A percentile compares a stretch with the other conserved stretches of the same genome.
These are phyloP conservation scores for Phoma sp. DNA, from an alignment of 2,329 filamentous ascomycete genomes.

Conservation along the genomic window DNA sequence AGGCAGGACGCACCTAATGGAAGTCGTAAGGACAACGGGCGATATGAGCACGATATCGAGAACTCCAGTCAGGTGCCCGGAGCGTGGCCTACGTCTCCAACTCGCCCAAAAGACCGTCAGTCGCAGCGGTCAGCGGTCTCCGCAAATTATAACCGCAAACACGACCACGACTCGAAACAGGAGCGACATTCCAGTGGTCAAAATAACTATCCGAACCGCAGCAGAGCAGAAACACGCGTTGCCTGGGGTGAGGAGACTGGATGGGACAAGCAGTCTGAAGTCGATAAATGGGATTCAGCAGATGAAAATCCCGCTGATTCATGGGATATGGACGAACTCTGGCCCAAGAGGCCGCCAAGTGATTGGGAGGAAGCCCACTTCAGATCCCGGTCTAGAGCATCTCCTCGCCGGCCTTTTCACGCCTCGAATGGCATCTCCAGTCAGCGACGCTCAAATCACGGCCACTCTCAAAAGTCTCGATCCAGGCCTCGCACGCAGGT, in stretches of 20 bases:
- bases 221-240: conserved; percentile 10
- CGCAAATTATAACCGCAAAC: not conserved
- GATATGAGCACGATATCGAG: not conserved
- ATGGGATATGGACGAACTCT: conserved; percentile 29
- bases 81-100: conserved; percentile 33
- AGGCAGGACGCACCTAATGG: not conserved
- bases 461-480: not conserved
- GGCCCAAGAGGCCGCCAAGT: conserved; percentile 11
- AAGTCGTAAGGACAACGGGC: not conserved
- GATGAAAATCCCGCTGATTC: conserved; percentile 21
- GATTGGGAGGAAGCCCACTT: conserved; percentile 2
- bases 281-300: conserved; percentile 18
- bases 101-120: not conserved
- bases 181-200: conserved; percentile 4
- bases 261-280: conserved; percentile 16
- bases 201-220: conserved; percentile 6
- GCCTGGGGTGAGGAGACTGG: conserved; percentile 19
- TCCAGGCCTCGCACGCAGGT: not conserved
- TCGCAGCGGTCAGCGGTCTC: not conserved
- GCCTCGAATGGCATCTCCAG: not conserved
- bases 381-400: not conserved
- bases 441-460: not conserved
- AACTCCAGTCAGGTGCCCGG: conserved; percentile 28
- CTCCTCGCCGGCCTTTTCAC: not conserved
- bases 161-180: conserved; percentile 6